Evolutionary conservation across 768 basidiomycete genomes (phyloP).

Genomic region (Agrocybe praecox): DNA sequence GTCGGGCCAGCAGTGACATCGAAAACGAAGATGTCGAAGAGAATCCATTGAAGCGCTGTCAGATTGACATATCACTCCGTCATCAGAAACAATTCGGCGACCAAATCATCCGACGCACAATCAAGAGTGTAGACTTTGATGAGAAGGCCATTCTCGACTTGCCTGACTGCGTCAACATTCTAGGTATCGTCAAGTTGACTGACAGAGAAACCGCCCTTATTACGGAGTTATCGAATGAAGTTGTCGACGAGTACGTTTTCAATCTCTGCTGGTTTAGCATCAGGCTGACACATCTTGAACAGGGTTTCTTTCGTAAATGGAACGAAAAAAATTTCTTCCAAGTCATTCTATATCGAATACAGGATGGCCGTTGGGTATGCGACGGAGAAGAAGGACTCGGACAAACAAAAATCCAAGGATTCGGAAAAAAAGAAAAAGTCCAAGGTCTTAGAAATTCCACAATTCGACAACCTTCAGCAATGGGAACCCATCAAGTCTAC

Average conservation of each 20-base stretch:
- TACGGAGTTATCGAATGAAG: not conserved
- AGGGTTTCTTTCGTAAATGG: conserved; percentile 10
- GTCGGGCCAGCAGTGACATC: not conserved
- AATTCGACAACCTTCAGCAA: conserved; percentile 8
- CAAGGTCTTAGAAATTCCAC: conserved; percentile 1
- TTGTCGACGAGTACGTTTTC: conserved; percentile 14
- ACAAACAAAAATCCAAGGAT: too few species aligned
- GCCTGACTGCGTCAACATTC: not conserved
- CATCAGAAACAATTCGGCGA: too few species aligned
- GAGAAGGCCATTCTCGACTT: not conserved
- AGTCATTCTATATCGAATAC: conserved; percentile 17
- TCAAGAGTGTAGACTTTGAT: too few species aligned
- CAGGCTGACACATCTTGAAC: not conserved
- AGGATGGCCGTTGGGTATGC: conserved; percentile 13
- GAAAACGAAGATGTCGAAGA: not conserved
- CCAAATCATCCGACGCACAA: too few species aligned
- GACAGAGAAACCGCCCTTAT: conserved; percentile 22
- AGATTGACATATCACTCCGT: too few species aligned
- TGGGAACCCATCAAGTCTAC: conserved; percentile 15
- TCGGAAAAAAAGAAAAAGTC: too few species aligned
- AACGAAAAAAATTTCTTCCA: conserved; percentile 1
- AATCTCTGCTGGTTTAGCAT: too few species aligned
- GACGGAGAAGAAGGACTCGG: too few species aligned
- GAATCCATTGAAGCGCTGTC: too few species aligned
- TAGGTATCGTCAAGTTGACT: conserved; percentile 11